Conservation (phyloP, 805 yeast species). For the Lachancea dasiensis region DNA sequence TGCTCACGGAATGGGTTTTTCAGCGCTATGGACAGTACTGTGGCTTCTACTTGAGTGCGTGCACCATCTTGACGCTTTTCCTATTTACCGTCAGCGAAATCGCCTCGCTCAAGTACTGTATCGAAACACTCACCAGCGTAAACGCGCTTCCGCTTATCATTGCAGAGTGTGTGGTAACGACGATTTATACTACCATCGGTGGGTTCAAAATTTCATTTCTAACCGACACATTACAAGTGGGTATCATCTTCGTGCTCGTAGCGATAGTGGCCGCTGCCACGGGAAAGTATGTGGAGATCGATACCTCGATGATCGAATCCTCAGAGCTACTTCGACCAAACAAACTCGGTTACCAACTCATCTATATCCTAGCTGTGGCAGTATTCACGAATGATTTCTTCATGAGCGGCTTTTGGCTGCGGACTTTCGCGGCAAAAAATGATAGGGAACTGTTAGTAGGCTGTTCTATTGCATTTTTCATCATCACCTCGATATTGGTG, state of each 20-base stretch:
- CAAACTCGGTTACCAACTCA: conserved; percentile 80
- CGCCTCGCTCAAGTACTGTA: conserved; percentile 71
- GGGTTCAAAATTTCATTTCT: conserved; percentile 85
- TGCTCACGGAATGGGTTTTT: conserved; percentile 91
- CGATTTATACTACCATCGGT: conserved; percentile 81
- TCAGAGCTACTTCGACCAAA: conserved; percentile 59
- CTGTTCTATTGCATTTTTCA: conserved; percentile 65
- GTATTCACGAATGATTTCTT: conserved; percentile 87
- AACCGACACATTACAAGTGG: conserved; percentile 84
- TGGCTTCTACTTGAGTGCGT: conserved; percentile 68
- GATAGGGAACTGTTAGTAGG: conserved; percentile 73
- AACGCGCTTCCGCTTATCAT: conserved; percentile 76
- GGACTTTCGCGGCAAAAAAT: conserved; percentile 84
- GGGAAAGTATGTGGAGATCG: conserved; percentile 62
- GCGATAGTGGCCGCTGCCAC: conserved; percentile 72
- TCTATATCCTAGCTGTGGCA: conserved; percentile 80
- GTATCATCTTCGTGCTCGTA: conserved; percentile 56
- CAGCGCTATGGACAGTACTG: conserved; percentile 69
- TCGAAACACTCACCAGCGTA: conserved; percentile 70
- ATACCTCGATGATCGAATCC: conserved; percentile 54
- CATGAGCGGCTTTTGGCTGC: conserved; percentile 87
- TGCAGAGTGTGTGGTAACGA: conserved; percentile 80
- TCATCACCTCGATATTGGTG: conserved; percentile 56
- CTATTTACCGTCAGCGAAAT: conserved; percentile 84
- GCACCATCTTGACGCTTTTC: conserved; percentile 79